A percentile compares a stretch with the other conserved stretches of the same genome.
phyloP scores from a whole-genome alignment of 805 yeast genomes.

The Sugiyamaella chiloensis region DNA sequence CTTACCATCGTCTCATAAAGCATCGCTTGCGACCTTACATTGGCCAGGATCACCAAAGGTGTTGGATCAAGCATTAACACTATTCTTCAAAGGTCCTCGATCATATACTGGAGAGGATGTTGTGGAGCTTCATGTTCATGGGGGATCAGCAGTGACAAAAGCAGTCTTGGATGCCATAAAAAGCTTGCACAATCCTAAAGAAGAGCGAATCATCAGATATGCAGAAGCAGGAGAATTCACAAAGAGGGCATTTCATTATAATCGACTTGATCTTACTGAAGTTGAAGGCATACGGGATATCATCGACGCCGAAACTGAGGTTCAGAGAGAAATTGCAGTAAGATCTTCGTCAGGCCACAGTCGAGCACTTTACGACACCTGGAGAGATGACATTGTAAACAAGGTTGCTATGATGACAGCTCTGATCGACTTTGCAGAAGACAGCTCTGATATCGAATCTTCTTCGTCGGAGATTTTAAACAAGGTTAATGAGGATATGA shows the following conservation, averaged over 20 bases:
- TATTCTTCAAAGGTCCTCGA: slow-evolving; percentile 67
- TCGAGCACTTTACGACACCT: slow-evolving; percentile 48
- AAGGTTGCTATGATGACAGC: slow-evolving; percentile 79
- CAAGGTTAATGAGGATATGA: slow-evolving; percentile 46
- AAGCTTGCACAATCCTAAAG: slow-evolving; percentile 27
- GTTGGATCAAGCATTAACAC: slow-evolving; percentile 72
- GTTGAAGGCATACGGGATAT: slow-evolving; percentile 86
- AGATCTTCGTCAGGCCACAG: slow-evolving; percentile 70
- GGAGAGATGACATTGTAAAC: slow-evolving; percentile 67
- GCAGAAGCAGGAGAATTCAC: slow-evolving; percentile 96
- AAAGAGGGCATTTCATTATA: slow-evolving; percentile 77
- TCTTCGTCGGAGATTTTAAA: slow-evolving; percentile 40
- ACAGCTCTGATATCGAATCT: slow-evolving; percentile 46
- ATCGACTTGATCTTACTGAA: slow-evolving; percentile 80
- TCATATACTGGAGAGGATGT: slow-evolving; percentile 93
- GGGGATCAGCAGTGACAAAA: slow-evolving; percentile 81
- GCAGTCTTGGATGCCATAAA: slow-evolving; percentile 65
- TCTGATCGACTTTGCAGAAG: slow-evolving; percentile 92
- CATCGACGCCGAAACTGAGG: slow-evolving; percentile 92
- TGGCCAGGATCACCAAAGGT: slow-evolving; percentile 38
- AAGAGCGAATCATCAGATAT: slow-evolving; percentile 52
- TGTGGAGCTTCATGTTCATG: slow-evolving; percentile 88
- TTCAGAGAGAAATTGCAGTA: slow-evolving; percentile 74
- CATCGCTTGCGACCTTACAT: slow-evolving; percentile 58
- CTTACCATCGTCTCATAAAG: slow-evolving; percentile 43